Evolutionary conservation across 108 stramenopile species (phyloP).

Genomic region (Fragilaria radians): DNA sequence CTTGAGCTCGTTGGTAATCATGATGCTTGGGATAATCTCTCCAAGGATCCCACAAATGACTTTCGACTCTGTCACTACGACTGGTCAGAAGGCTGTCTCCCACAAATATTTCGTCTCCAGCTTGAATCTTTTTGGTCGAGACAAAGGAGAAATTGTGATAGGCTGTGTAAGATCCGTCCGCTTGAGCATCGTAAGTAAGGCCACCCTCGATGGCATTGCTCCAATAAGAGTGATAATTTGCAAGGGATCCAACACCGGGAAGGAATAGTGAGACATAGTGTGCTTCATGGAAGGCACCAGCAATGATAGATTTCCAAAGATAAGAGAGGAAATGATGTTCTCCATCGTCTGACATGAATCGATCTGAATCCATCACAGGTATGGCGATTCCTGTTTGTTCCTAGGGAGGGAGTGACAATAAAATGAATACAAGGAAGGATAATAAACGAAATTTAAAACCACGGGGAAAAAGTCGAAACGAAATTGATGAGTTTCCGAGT

Average conservation of each 20-base stretch:
- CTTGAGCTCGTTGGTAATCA: not conserved
- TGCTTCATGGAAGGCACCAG: constrained; percentile 15
- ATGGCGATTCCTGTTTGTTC: too few relatives aligned
- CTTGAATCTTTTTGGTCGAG: not conserved
- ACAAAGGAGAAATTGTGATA: not conserved
- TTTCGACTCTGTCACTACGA: not conserved
- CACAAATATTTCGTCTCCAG: not conserved
- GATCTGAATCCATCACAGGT: too few relatives aligned
- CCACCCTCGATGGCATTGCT: constrained; percentile 9
- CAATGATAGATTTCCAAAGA: too few relatives aligned
- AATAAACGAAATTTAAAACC: too few relatives aligned
- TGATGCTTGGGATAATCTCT: not conserved
- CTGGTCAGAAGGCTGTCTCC: not conserved
- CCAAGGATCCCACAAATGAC: too few relatives aligned
- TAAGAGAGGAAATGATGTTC: too few relatives aligned
- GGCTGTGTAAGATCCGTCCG: not conserved
- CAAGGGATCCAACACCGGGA: constrained; percentile 16
- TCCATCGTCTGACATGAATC: too few relatives aligned
- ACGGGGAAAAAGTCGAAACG: too few relatives aligned
- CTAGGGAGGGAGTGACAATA: too few relatives aligned
- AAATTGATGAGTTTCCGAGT: too few relatives aligned
- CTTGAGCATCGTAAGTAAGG: not conserved
- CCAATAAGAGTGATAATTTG: constrained; percentile 12
- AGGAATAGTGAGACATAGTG: constrained; percentile 8
- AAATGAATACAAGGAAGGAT: too few relatives aligned